Evolutionary conservation across 495 filamentous ascomycete species (phyloP), one percentile per base, ranked within the genome.

Genomic region (Chaetomidium leptoderma): DNA sequence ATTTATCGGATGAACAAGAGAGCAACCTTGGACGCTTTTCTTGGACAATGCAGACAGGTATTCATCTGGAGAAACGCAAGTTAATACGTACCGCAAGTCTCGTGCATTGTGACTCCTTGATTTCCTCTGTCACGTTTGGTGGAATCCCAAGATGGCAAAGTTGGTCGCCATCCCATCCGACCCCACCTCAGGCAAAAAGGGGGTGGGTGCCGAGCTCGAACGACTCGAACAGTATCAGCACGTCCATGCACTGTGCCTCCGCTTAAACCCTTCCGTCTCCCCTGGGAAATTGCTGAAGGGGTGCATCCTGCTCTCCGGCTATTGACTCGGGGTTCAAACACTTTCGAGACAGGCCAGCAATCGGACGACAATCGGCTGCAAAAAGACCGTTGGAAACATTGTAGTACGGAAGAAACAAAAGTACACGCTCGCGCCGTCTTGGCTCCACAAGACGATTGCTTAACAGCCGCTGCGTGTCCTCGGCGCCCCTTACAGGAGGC

Each of bases 311-410:
- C 19, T 50, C 53, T 48, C 54, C 48, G 53, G 53, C 53, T 52
- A 40, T 62, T 54, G 60, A 61, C 58, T 62, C 65, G 63, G 53
- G 59, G 57, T 67, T 63, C 67, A 67, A 70, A 70, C 62, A 52
- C 60, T 59, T 63, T 67, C 59, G 65, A 70, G 61, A 70, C 67
- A 54, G 40, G 11, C 57, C 14, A 55, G 30, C 44, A 19, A 46
- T 16, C 58, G 29, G 45, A 42, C 37, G 30, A 54, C 32, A 55
- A 55, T 37, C 37, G 16, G 35, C 48, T 7, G 10, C 54, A n/a
- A n/a, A 47, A 44, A 30, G 7, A n/a, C 23, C 54, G 30, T 14
- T 39, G 61, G 47, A 48, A 51, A 39, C 27, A 29, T 21, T 23
- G 47, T 14, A 47, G 26, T 23, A 19, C 55, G 19, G n/a, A n/a